A percentile compares a stretch with the other conserved stretches of the same genome.
phyloP scores from a whole-genome alignment of 2,329 filamentous ascomycete species.

The Aspergillus caelatus region DNA sequence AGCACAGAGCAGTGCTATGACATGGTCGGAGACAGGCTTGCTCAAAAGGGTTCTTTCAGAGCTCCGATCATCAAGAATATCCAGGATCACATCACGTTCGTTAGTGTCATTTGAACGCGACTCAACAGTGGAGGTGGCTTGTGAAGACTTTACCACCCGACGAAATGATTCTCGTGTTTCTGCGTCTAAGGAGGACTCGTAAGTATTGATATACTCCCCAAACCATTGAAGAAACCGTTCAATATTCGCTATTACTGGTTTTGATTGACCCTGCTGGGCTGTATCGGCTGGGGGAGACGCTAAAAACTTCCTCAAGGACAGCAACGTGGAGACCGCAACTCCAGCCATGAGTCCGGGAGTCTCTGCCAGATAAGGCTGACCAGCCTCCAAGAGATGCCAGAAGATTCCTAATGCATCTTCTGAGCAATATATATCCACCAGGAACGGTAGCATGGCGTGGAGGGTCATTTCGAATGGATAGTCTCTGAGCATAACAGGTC shows the following conservation, averaged over 20 bases:
- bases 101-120: constrained; percentile 69
- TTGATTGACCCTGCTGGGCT: constrained; percentile 82
- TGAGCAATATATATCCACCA: constrained; percentile 83
- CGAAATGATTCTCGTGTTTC: constrained; percentile 62
- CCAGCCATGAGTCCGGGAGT: constrained; percentile 78
- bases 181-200: constrained; percentile 57
- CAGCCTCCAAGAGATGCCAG: constrained; percentile 76
- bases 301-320: constrained; percentile 76
- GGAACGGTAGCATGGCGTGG: constrained; percentile 74
- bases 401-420: constrained; percentile 87
- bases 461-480: constrained; percentile 92
- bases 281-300: constrained; percentile 75
- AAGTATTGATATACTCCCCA: constrained; percentile 66
- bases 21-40: constrained; percentile 60
- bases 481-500: constrained; percentile 68
- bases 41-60: constrained; percentile 67
- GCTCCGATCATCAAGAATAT: constrained; percentile 74
- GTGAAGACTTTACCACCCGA: constrained; percentile 69
- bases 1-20: constrained; percentile 62
- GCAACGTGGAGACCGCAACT: constrained; percentile 75
- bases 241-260: constrained; percentile 74
- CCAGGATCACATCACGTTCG: constrained; percentile 80
- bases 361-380: constrained; percentile 64
- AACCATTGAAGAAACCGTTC: constrained; percentile 80
- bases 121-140: constrained; percentile 67